Evolutionary conservation across 139 green algal species (phyloP), one percentile per base, ranked within the genome.

Genomic region (Picochlorum sp.): DNA sequence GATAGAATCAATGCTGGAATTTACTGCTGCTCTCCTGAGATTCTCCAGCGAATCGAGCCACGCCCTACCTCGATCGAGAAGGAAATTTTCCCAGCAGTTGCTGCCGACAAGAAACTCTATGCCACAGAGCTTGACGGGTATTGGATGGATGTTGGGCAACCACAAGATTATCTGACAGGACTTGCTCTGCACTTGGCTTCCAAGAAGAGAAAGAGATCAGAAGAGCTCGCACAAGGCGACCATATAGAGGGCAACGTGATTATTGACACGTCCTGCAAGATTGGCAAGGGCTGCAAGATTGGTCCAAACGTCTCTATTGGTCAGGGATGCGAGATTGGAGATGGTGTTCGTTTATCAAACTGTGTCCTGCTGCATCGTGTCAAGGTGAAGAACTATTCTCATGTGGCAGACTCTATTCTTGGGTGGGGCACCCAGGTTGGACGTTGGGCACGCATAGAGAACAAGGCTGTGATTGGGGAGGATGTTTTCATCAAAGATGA

Each of bases 1-100:
- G 94, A 98, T 80, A 96, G 95, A 77, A 98, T 98, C 81, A 98
- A 98, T 66, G 92, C 92, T 0, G 92, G 92, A 57, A 98, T 98
- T 72, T 98, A 98, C 77, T 77, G 91, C 50, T 79, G 91, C 56
- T 85, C 69, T 45, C 85, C 92, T 21, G 60, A 67, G 4, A 78
- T 97, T 31, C 82, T 98, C 15, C 74, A 95, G 52, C 85, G 92
- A 69, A 98, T 98, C 52, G 81, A 96, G 77, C 77, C 94, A 60
- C 70, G 78, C 10, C 92, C 92, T 18, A 98, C 92, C 16, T 90
- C 77, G 45, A 97, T 96, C 49, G 90, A 96, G 81, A 90, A 91
- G 64, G 92, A 98, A 83, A 76, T 96, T 14, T 98, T 98, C 78
- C 92, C 92, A 0, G 83, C 90, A 50, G 85, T 98, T 30, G 86